A percentile compares a stretch with the other conserved stretches of the same genome.
Evolutionary conservation across 768 basidiomycete genomes (phyloP).

Genomic region (Collybia mongolica): DNA sequence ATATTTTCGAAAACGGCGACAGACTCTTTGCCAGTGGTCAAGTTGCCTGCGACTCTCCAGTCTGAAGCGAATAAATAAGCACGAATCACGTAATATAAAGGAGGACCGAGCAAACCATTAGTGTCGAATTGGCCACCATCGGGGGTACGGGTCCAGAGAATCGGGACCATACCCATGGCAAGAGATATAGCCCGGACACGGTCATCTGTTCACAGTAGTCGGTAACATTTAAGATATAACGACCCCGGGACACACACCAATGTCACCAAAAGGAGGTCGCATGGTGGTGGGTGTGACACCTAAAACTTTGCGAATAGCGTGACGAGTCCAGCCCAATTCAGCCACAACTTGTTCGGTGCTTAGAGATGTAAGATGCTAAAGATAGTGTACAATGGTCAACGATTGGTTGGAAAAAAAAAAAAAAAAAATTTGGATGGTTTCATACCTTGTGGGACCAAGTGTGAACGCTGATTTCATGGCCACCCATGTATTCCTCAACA

Average conservation of each 20-base stretch:
- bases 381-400: not conserved
- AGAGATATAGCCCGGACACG: constrained; percentile 88
- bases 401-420: no score
- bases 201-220: constrained; percentile 54
- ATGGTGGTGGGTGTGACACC: constrained; percentile 78
- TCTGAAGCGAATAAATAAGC: constrained; percentile 39
- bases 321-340: constrained; percentile 90
- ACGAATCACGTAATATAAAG: not conserved
- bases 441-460: constrained; percentile 84
- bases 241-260: constrained; percentile 38
- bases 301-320: constrained; percentile 73
- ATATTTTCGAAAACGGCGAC: constrained; percentile 72
- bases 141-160: constrained; percentile 83
- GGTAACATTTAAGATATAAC: constrained; percentile 1
- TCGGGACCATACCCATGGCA: constrained; percentile 89
- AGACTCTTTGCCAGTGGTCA: constrained; percentile 63
- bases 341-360: constrained; percentile 87
- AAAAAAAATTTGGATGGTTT: no score
- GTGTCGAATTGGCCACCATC: constrained; percentile 63
- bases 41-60: constrained; percentile 84
- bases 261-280: constrained; percentile 84
- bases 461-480: constrained; percentile 82
- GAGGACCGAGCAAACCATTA: constrained; percentile 46
- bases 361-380: constrained; percentile 61
- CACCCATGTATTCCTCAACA: constrained; percentile 75